Percentiles rank a stretch among this genome's conserved stretches.
Evolutionary conservation across 2,329 filamentous ascomycete genomes (phyloP).

Genomic region (Colletotrichum destructivum): DNA sequence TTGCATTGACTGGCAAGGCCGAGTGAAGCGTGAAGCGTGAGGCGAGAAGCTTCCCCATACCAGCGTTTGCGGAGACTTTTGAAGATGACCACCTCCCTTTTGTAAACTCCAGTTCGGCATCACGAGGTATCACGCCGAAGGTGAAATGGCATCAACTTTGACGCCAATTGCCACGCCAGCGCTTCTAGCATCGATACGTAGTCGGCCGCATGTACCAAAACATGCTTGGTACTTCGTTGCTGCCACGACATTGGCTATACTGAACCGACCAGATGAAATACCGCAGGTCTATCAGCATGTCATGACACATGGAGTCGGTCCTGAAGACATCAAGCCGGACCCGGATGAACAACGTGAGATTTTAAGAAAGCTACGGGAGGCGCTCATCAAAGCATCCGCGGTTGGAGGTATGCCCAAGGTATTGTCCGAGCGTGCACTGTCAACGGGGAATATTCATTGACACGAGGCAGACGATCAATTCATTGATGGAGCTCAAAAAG

Average conservation of each 20-base stretch:
- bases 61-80: neutral
- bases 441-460: neutral
- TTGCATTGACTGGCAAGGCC: neutral
- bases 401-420: slow-evolving; percentile 68
- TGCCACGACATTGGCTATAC: slow-evolving; percentile 60
- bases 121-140: neutral
- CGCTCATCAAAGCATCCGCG: slow-evolving; percentile 63
- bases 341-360: slow-evolving; percentile 59
- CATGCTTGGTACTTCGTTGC: slow-evolving; percentile 66
- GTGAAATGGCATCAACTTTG: slow-evolving; percentile 37
- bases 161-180: slow-evolving; percentile 56
- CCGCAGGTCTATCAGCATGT: slow-evolving; percentile 60
- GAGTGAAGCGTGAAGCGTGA: neutral
- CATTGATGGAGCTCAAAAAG: slow-evolving; percentile 60
- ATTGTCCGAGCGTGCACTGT: slow-evolving; percentile 10
- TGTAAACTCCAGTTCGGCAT: neutral
- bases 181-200: slow-evolving; percentile 58
- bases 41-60: no score
- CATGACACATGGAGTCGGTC: slow-evolving; percentile 50
- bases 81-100: neutral
- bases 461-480: slow-evolving; percentile 60
- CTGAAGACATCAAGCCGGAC: slow-evolving; percentile 45
- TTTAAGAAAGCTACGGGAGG: slow-evolving; percentile 63
- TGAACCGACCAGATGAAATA: slow-evolving; percentile 67
- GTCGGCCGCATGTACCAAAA: slow-evolving; percentile 57